Percentiles rank a stretch among this genome's conserved stretches.
Evolutionary conservation across 2,329 filamentous ascomycete genomes (phyloP).

Genomic region (Ophiostoma australiae): DNA sequence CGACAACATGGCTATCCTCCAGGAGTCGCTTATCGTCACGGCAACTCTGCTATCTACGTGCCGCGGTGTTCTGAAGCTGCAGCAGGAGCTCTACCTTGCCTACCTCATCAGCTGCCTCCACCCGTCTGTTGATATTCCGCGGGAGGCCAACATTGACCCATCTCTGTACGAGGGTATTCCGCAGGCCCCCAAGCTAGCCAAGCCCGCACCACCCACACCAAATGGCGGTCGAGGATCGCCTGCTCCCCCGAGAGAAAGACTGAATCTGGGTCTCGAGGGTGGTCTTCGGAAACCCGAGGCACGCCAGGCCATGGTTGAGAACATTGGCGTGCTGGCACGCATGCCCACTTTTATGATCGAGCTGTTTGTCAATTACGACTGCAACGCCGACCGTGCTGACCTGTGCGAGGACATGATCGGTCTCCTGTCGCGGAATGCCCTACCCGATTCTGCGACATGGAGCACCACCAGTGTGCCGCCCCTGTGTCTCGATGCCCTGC

Average conservation of each 20-base stretch:
- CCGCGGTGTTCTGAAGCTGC: constrained; percentile 82
- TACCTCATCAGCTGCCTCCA: constrained; percentile 93
- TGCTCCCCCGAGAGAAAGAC: constrained; percentile 84
- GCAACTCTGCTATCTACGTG: constrained; percentile 89
- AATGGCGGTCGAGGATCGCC: constrained; percentile 82
- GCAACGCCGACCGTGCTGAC: constrained; percentile 84
- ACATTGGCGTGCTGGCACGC: constrained; percentile 80
- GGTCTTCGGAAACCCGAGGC: constrained; percentile 90
- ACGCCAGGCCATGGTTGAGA: constrained; percentile 97
- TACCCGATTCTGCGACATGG: constrained; percentile 97
- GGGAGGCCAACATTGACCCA: constrained; percentile 84
- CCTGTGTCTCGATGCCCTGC: constrained; percentile 82
- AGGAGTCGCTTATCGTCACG: constrained; percentile 86
- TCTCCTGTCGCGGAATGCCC: constrained; percentile 83
- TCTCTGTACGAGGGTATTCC: constrained; percentile 89
- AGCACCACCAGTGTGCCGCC: constrained; percentile 97
- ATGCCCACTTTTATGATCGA: constrained; percentile 95
- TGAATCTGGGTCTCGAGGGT: constrained; percentile 87
- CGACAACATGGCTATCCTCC: constrained; percentile 91
- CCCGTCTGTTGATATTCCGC: constrained; percentile 87
- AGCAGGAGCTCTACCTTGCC: constrained; percentile 92
- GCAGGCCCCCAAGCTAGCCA: constrained; percentile 80
- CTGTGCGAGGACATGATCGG: constrained; percentile 95
- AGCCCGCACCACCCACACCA: constrained; percentile 59
- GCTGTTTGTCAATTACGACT: constrained; percentile 97